phyloP scores from a whole-genome alignment of 495 filamentous ascomycete genomes.

The Xylaria palmicola region DNA sequence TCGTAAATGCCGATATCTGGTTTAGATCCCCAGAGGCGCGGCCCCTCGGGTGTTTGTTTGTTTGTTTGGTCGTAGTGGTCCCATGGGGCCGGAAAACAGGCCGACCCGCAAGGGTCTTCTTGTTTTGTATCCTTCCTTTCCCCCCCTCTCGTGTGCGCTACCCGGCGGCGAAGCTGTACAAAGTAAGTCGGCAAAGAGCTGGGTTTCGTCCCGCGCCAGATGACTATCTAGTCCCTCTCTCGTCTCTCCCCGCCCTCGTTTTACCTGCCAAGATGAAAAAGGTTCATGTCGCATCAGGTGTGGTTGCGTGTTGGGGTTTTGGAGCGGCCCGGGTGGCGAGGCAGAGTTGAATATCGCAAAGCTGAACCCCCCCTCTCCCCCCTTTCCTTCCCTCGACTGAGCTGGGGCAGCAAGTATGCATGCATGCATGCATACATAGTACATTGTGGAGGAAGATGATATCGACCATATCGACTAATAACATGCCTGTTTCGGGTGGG shows the following conservation, averaged over 20 bases:
- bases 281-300: neutral
- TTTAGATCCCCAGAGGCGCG: too few relatives aligned
- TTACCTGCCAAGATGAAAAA: neutral
- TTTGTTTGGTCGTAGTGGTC: neutral
- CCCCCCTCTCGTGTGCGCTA: neutral
- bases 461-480: slow-evolving; percentile 51
- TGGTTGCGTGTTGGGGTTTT: neutral
- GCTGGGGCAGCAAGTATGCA: slow-evolving; percentile 2
- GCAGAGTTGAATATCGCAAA: neutral
- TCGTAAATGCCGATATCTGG: neutral
- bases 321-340: neutral
- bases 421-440: slow-evolving; percentile 8
- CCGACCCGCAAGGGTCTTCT: slow-evolving; percentile 3
- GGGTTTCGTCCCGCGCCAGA: neutral
- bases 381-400: neutral
- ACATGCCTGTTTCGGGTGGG: slow-evolving; percentile 2
- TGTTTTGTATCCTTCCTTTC: neutral
- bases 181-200: neutral
- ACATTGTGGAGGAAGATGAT: slow-evolving; percentile 21
- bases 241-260: neutral
- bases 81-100: slow-evolving; percentile 5
- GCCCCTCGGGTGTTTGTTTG: too few relatives aligned
- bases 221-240: neutral
- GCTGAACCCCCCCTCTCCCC: neutral
- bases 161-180: neutral